Conservation (phyloP, 2,329 filamentous ascomycete species). For the Exophiala spinifera region DNA sequence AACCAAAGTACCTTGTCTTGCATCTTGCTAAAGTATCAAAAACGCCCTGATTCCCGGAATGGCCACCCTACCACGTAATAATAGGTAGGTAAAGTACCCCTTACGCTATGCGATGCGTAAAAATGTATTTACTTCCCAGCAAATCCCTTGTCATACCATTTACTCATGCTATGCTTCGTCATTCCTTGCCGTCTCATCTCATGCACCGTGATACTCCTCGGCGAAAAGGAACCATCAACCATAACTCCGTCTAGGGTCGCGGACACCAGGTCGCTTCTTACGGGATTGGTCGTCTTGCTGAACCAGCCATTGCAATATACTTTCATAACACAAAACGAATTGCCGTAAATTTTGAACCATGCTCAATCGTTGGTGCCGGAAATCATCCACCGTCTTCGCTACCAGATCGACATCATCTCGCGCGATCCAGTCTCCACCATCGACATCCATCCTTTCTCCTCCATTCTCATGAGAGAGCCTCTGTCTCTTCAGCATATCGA, state of each 20-base stretch:
- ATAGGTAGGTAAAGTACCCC: no score
- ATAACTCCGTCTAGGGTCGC: conserved; percentile 24
- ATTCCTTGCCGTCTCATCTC: background rate
- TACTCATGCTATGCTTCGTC: background rate
- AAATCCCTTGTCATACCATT: no score
- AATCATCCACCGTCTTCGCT: conserved; percentile 83
- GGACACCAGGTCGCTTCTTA: conserved; percentile 18
- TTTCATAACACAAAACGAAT: conserved; percentile 96
- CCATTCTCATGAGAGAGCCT: conserved; percentile 37
- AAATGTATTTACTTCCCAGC: no score
- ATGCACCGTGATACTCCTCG: background rate
- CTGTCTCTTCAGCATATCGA: conserved; percentile 95
- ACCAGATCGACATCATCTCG: conserved; percentile 74
- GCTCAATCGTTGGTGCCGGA: conserved; percentile 80
- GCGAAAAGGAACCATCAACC: no score
- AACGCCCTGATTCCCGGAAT: no score
- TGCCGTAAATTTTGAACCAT: conserved; percentile 96
- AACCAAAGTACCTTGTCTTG: no score
- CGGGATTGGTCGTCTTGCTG: conserved; percentile 9
- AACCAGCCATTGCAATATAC: conserved; percentile 80
- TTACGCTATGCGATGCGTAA: no score
- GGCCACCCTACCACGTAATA: no score
- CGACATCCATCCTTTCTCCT: conserved; percentile 29
- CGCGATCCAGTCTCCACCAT: conserved; percentile 58
- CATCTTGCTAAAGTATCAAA: no score